Base-by-base conservation (phyloP, 23 red algal species). In the Agarophyton chilense region DNA sequence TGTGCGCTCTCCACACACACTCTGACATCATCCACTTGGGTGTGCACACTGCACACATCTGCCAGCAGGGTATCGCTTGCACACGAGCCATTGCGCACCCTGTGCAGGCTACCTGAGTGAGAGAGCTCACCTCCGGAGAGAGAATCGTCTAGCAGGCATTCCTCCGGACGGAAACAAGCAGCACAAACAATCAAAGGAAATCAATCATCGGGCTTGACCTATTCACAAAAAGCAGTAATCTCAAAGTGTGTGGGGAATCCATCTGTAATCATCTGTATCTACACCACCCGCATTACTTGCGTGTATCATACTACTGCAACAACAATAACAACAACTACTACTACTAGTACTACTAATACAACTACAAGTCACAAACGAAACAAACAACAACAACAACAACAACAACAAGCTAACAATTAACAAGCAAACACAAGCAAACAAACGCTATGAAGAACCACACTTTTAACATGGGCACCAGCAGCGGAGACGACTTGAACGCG, bases 61-160 rank as follows among this genome's bases (percentile, higher is more conserved):
- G 7, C 52, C 22, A 55, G 22, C 52, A 9, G 9, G 22, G 55
- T 58, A 58, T 58, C 55, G 55, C 24, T 58, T 58, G 22, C 55
- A 58, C 55, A 58, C 55, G 25, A 58, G 10, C 55, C 7, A 28
- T 25, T 58, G n/a, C n/a, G n/a, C n/a, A 58, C 29, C 52, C 7
- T 55, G 16, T 55, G 22, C 17, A 4, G 2, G 25, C 55, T 28
- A 58, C 29, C 55, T 28, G 25, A 21, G 25, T 58, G n/a, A n/a
- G 55, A 58, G 55, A 58, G 31, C 60, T 12, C 60, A 65, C 60
- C 60, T 65, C 60, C 60, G 60, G 60, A 33, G 60, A 65, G 14
- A n/a, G n/a, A n/a, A n/a, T 36, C 31, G 31, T 36, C 31, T 36
- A 33, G 60, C 60, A 36, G 31, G 0, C 60, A 65, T 65, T 65